Evolutionary conservation across 768 basidiomycete species (phyloP), one percentile per base, ranked within the genome.

Genomic region (Pisolithus sp.): DNA sequence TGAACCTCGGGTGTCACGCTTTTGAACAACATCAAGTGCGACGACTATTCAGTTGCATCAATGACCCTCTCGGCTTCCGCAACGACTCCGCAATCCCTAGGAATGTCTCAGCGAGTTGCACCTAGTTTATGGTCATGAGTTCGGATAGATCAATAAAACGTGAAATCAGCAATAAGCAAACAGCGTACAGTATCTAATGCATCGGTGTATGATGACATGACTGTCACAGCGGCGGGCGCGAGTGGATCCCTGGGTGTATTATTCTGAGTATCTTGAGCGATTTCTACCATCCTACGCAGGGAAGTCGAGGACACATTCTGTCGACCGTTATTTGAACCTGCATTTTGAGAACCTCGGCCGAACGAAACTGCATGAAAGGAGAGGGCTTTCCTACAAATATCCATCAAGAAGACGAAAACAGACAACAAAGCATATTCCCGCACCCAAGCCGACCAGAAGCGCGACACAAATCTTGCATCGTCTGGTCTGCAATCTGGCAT

Each of bases 361-460:
- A 84, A 83, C 0, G 77, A 73, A n/a, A 84, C 76, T 0, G 81
- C 61, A 42, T 83, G 82, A 58, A 83, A 78, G 0, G 81, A 80
- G 1, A 81, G 65, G 0, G 80, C 65, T 65, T 78, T 78, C 12
- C 82, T 83, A 40, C 20, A 41, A 23, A 21, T 40, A 31, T 46
- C 10, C 17, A 46, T 47, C 18, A 21, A 3, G 17, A 1, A 13
- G 21, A 56, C 36, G 51, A 20, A 39, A 10, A 5, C 0, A n/a
- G 34, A 2, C 17, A 1, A n/a, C 0, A 23, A 15, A 31, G 4
- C 18, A 17, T n/a, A 3, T 15, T n/a, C 2, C 6, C 60, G 31
- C 53, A 79, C 79, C 81, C 79, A 4, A 70, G 73, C 20, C 67
- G 63, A 18, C 76, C 54, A 0, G 80, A 71, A 2, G 71, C 49